These are phyloP conservation scores for Toxoplasma gondii DNA, from an alignment of 169 alveolate genomes.

Conservation along the genomic window DNA sequence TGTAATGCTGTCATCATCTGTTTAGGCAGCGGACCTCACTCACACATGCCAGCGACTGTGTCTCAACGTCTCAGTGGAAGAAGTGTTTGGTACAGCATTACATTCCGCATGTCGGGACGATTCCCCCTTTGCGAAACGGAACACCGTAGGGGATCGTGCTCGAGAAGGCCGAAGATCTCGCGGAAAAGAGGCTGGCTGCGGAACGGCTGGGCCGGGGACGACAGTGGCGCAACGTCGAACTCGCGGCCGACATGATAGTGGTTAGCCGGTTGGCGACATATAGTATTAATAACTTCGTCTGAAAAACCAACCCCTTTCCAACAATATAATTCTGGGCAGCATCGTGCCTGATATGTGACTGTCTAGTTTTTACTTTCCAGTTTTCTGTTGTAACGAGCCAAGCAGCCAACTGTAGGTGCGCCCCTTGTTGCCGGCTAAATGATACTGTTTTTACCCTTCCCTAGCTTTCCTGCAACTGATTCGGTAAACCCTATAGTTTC, in stretches of 20 bases:
- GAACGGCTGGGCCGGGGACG: neutral
- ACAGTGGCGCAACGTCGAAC: neutral
- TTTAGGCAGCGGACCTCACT: neutral
- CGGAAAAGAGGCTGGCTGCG: neutral
- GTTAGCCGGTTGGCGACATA: neutral
- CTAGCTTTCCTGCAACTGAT: no score
- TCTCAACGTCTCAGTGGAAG: neutral
- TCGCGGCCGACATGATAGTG: neutral
- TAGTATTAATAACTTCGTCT: no score
- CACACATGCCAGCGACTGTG: slow-evolving; percentile 9
- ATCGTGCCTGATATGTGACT: no score
- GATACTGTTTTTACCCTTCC: no score
- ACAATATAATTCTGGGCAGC: no score
- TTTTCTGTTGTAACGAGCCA: no score
- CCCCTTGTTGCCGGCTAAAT: no score
- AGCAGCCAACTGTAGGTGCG: no score
- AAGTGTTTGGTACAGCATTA: neutral
- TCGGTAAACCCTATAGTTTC: no score
- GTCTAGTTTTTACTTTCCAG: no score
- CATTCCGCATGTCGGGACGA: neutral
- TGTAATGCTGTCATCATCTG: neutral
- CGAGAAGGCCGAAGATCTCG: neutral
- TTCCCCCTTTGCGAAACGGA: neutral
- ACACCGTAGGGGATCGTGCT: neutral
- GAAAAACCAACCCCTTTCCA: no score